Evolutionary conservation across 140 eudicot genomes (phyloP).

Genomic region (Anethum foeniculum): DNA sequence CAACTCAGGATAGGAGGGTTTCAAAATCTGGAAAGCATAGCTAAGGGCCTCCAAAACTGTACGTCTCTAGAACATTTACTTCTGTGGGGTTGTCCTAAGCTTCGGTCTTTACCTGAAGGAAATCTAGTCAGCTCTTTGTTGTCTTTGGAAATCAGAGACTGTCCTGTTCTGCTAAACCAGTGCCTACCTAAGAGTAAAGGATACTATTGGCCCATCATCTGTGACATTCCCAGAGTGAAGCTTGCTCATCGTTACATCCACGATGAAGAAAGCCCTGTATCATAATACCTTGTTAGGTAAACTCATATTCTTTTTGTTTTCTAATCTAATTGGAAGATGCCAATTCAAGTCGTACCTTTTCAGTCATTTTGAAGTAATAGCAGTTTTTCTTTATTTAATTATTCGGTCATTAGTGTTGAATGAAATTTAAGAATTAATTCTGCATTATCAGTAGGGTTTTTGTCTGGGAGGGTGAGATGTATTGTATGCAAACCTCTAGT

Average conservation of each 20-base stretch:
- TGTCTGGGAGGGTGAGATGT: background rate
- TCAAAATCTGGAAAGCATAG: slow-evolving; percentile 2
- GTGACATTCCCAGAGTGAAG: slow-evolving; percentile 9
- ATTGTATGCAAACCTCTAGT: too few relatives aligned
- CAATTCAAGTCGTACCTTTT: background rate
- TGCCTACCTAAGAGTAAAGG: slow-evolving; percentile 8
- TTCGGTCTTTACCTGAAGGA: background rate
- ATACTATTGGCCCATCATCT: slow-evolving; percentile 3
- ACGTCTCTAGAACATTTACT: slow-evolving; percentile 5
- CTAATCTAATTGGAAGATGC: background rate
- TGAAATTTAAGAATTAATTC: background rate
- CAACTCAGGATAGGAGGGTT: background rate
- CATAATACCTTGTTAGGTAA: slow-evolving; percentile 4
- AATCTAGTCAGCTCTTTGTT: slow-evolving; percentile 3
- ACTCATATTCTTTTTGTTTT: background rate
- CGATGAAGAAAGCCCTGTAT: background rate
- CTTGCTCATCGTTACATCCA: slow-evolving; percentile 1
- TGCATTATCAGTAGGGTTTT: background rate
- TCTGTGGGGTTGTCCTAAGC: slow-evolving; percentile 9
- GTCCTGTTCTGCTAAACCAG: slow-evolving; percentile 5
- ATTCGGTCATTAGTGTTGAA: background rate
- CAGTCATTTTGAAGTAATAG: too few relatives aligned
- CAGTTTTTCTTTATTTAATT: background rate
- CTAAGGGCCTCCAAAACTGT: slow-evolving; percentile 8
- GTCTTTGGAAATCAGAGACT: background rate